phyloP scores from a whole-genome alignment of 306 rosid species.

The Cucurbita ficifolia region DNA sequence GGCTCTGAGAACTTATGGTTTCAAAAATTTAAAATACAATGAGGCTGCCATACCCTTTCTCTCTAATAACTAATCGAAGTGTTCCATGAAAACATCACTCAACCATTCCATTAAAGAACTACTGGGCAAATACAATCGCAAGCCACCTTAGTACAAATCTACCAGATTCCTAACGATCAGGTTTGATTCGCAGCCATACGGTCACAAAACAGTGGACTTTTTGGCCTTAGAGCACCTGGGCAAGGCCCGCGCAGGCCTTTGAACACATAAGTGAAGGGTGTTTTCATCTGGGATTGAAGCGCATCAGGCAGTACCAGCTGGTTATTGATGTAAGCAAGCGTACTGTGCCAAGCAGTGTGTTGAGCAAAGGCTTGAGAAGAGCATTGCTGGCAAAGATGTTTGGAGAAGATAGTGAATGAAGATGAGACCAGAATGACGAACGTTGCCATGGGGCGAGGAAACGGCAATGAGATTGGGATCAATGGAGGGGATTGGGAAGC shows the following conservation, averaged over 20 bases:
- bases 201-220: constrained; percentile 22
- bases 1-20: neutral
- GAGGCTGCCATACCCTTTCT: neutral
- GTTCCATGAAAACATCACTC: constrained; percentile 27
- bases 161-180: constrained; percentile 21
- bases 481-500: constrained; percentile 20
- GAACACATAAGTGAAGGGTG: constrained; percentile 29
- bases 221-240: constrained; percentile 16
- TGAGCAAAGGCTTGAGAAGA: constrained; percentile 32
- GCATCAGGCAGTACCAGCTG: constrained; percentile 11
- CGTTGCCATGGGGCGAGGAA: constrained; percentile 11
- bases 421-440: constrained; percentile 14
- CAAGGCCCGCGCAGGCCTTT: constrained; percentile 36
- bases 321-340: constrained; percentile 15
- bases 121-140: constrained; percentile 11
- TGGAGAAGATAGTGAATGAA: constrained; percentile 15
- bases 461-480: constrained; percentile 27
- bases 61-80: constrained; percentile 10
- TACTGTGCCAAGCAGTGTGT: constrained; percentile 22
- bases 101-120: constrained; percentile 20
- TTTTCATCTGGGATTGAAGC: constrained; percentile 28
- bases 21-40: neutral
- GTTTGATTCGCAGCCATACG: constrained; percentile 26
- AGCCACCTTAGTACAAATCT: constrained; percentile 19
- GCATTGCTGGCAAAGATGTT: constrained; percentile 23